Percentiles rank a stretch among this genome's conserved stretches.
phyloP scores from a whole-genome alignment of 1,284 basidiomycete species.

The Heterobasidion parviporum region DNA sequence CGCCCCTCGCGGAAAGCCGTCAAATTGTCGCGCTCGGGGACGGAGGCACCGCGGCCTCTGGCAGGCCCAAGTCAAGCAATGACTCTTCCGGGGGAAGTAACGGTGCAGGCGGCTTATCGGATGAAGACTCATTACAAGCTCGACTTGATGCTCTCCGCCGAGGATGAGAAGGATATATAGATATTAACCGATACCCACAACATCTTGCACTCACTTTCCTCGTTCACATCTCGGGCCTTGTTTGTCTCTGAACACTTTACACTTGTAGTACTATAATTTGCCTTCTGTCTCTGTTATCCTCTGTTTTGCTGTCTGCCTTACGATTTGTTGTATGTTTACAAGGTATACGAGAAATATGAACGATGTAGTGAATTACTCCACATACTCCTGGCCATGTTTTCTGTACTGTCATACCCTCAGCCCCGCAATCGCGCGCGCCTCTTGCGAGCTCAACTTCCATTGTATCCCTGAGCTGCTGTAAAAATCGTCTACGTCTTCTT shows the following conservation, averaged over 20 bases:
- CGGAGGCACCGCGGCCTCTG: slow-evolving; percentile 32
- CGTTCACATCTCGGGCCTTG: too few species aligned
- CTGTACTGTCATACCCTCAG: slow-evolving; percentile 39
- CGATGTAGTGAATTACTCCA: neutral
- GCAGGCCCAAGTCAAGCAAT: slow-evolving; percentile 20
- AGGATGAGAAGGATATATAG: slow-evolving; percentile 24
- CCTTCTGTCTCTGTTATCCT: neutral
- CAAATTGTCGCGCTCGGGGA: slow-evolving; percentile 80
- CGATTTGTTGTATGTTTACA: neutral
- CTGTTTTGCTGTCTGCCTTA: neutral
- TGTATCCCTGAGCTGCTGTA: slow-evolving; percentile 88
- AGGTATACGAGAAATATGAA: neutral
- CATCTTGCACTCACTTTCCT: too few species aligned
- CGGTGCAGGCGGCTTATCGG: slow-evolving; percentile 44
- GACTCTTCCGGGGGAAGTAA: slow-evolving; percentile 28
- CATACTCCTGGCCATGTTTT: neutral
- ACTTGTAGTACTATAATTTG: too few species aligned
- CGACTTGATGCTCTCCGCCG: slow-evolving; percentile 76
- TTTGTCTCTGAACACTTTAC: too few species aligned
- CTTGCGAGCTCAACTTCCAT: slow-evolving; percentile 76
- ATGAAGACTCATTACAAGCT: slow-evolving; percentile 86
- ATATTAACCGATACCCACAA: too few species aligned
- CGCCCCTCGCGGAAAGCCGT: slow-evolving; percentile 55
- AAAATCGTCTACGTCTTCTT: slow-evolving; percentile 88
- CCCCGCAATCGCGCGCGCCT: slow-evolving; percentile 65